phyloP scores from a whole-genome alignment of 768 basidiomycete species.

The Russula sp. region DNA sequence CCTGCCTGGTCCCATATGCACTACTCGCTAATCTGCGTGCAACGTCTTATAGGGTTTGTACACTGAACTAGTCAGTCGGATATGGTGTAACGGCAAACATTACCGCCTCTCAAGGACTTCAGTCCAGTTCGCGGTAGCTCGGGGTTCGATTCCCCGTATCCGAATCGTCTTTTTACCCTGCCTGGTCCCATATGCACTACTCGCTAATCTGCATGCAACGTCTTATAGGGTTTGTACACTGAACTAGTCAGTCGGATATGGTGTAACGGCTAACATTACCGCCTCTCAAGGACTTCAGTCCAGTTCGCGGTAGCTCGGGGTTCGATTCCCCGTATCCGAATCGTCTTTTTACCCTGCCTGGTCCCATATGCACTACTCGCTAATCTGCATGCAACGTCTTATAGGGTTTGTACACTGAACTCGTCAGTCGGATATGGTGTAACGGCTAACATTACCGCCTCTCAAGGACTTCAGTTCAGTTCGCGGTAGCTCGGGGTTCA shows the following conservation, averaged over 20 bases:
- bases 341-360: background rate
- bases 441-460: slow-evolving; percentile 42
- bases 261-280: slow-evolving; percentile 42
- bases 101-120: slow-evolving; percentile 39
- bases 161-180: too few species aligned
- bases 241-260: slow-evolving; percentile 35
- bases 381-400: background rate
- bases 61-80: slow-evolving; percentile 23
- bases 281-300: slow-evolving; percentile 34
- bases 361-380: too few species aligned
- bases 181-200: too few species aligned
- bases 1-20: background rate
- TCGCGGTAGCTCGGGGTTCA: slow-evolving; percentile 45
- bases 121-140: slow-evolving; percentile 42
- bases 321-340: slow-evolving; percentile 45
- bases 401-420: background rate
- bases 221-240: too few species aligned
- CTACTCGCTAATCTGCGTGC: background rate
- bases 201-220: background rate
- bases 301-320: slow-evolving; percentile 41
- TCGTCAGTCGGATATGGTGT: slow-evolving; percentile 38
- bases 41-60: background rate
- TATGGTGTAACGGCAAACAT: slow-evolving; percentile 43
- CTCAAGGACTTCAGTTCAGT: slow-evolving; percentile 26
- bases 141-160: slow-evolving; percentile 46